These are phyloP conservation scores for Halophytophthora polymorphica DNA, from an alignment of 352 stramenopile species.

Conservation along the genomic window DNA sequence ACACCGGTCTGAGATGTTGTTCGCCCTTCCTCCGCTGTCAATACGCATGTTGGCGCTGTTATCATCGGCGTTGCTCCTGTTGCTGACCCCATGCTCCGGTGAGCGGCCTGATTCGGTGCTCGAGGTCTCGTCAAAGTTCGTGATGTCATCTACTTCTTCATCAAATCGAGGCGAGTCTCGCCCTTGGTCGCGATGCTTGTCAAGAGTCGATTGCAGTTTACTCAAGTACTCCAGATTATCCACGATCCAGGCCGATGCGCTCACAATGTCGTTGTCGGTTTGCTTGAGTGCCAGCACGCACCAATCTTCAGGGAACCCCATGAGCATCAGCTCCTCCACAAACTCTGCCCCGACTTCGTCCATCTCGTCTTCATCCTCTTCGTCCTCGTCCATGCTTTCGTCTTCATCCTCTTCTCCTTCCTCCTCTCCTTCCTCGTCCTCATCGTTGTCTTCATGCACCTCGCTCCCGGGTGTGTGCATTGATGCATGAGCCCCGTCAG, in stretches of 20 bases:
- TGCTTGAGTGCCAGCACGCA: slow-evolving; percentile 89
- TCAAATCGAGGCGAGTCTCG: slow-evolving; percentile 36
- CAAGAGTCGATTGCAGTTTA: slow-evolving; percentile 66
- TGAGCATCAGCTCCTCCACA: slow-evolving; percentile 91
- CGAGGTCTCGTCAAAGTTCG: slow-evolving; percentile 3
- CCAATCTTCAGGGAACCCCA: slow-evolving; percentile 93
- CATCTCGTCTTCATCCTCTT: slow-evolving; percentile 48
- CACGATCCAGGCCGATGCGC: slow-evolving; percentile 91
- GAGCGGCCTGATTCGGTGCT: background rate
- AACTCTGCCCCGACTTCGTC: slow-evolving; percentile 66
- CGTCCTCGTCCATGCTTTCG: slow-evolving; percentile 20
- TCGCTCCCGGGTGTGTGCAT: no score
- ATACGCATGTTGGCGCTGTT: no score
- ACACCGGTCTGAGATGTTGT: background rate
- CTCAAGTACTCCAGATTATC: slow-evolving; percentile 92
- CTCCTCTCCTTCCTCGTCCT: slow-evolving; percentile 14
- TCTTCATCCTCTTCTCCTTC: slow-evolving; percentile 12
- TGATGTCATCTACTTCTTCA: slow-evolving; percentile 65
- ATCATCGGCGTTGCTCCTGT: background rate
- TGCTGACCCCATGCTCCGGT: slow-evolving; percentile 8
- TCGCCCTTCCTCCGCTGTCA: no score
- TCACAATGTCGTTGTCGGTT: slow-evolving; percentile 89
- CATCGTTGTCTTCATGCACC: slow-evolving; percentile 11
- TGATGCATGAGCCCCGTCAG: slow-evolving; percentile 4
- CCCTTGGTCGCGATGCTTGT: slow-evolving; percentile 58